These are phyloP conservation scores for Sedum album DNA, from an alignment of 164 flowering plant genomes.

Conservation along the genomic window DNA sequence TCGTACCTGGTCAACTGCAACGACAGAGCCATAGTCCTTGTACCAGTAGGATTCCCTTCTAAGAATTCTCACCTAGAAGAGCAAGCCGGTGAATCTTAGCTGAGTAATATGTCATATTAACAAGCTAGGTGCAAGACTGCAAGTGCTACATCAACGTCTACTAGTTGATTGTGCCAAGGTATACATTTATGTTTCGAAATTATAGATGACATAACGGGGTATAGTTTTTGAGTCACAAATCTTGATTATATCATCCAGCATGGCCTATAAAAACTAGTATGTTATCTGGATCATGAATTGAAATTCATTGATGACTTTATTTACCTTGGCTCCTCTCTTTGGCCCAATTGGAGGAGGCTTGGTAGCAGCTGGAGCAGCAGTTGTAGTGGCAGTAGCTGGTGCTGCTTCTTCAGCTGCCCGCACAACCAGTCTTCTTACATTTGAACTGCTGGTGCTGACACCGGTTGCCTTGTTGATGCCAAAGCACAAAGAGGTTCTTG, in stretches of 20 bases:
- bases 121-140: not conserved
- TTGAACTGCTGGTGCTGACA: not conserved
- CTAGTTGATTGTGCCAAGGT: not conserved
- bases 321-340: not conserved
- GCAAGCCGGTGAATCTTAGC: not conserved
- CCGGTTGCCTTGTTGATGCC: not conserved
- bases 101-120: not conserved
- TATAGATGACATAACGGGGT: too few relatives aligned
- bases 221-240: not conserved
- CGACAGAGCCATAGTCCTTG: conserved; percentile 87
- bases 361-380: not conserved
- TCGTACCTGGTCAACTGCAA: conserved; percentile 86
- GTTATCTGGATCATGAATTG: too few relatives aligned
- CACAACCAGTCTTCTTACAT: not conserved
- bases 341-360: not conserved
- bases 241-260: not conserved
- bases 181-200: too few relatives aligned
- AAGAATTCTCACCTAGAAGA: conserved; percentile 69
- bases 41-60: conserved; percentile 95
- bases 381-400: not conserved
- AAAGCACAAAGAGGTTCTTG: not conserved
- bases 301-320: too few relatives aligned
- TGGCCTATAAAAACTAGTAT: not conserved
- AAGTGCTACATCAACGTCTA: not conserved
- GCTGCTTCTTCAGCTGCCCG: not conserved